Evolutionary conservation across 2,329 filamentous ascomycete genomes (phyloP).

Genomic region (Aspergillus clavatus): DNA sequence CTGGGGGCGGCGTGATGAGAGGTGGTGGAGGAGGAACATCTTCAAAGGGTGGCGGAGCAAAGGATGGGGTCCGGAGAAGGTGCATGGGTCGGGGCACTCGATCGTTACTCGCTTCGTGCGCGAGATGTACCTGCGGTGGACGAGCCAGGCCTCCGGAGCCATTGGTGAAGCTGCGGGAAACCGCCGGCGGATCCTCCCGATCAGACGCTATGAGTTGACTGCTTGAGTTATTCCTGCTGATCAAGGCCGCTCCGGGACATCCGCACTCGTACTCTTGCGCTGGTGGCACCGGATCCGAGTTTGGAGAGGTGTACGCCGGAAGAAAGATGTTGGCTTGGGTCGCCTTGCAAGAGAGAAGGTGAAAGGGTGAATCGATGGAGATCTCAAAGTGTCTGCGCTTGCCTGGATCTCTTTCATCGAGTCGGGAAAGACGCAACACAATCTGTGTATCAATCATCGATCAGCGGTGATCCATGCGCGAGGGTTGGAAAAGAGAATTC

Average conservation of each 20-base stretch:
- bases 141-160: conserved; percentile 39
- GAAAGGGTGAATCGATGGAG: conserved; percentile 92
- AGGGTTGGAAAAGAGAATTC: not conserved
- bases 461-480: not conserved
- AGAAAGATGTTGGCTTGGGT: conserved; percentile 83
- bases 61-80: conserved; percentile 74
- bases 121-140: conserved; percentile 48
- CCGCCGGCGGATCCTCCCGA: conserved; percentile 25
- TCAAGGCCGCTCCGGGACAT: conserved; percentile 60
- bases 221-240: conserved; percentile 26
- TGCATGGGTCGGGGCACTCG: conserved; percentile 68
- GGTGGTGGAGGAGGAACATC: conserved; percentile 72
- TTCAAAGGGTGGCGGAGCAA: conserved; percentile 82
- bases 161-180: conserved; percentile 37
- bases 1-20: conserved; percentile 73
- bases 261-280: conserved; percentile 59
- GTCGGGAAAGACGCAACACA: conserved; percentile 83
- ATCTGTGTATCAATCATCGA: conserved; percentile 53
- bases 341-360: conserved; percentile 88
- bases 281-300: conserved; percentile 45
- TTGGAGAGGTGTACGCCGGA: conserved; percentile 68
- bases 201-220: conserved; percentile 19
- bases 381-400: conserved; percentile 91
- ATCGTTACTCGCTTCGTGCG: conserved; percentile 42
- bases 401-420: conserved; percentile 69